Evolutionary conservation across 192 early-diverging fungal species (phyloP), one percentile per base, ranked within the genome.

Genomic region (Coemansia reversa): DNA sequence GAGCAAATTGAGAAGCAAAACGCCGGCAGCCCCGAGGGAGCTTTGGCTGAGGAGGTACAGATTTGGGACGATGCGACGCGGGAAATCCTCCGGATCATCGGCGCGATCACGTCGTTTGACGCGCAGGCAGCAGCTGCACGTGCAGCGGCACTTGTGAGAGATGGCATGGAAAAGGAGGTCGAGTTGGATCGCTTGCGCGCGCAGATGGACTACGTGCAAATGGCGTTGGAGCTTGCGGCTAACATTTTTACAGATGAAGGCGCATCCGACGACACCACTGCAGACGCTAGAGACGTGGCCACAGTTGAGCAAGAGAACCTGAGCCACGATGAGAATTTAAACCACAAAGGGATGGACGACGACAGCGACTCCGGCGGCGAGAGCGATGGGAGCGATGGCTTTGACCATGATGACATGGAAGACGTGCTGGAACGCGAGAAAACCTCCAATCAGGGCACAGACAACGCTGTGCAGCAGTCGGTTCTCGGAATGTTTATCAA

Each of bases 141-240:
- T 23, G 66, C 78, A 0, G 61, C 51, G 8, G 50, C 42, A 5
- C 35, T 63, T n/a, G 59, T 71, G 30, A 65, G 67, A 32, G 67
- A 78, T 18, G 59, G 62, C 4, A 32, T 58, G 7, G 61, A 60
- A 20, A 55, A 60, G 14, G 65, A 71, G 49, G 14, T 45, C 2
- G 62, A 57, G 20, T 50, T 75, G 18, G 69, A 72, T 35, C 59
- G 48, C 19, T 57, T 81, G 14, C 47, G 58, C 48, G 50, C 62
- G 27, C 69, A 60, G 7, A 71, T 72, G 33, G 61, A 62, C 52
- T 74, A 79, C 55, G 65, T 75, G 12, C 72, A 81, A 64, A 55
- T 94, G 19, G 83, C 85, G 16, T 74, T 97, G 25, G 95, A 97
- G 70, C 61, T 97, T 25, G 79, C 94, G 4, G 85, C 94, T 51